Evolutionary conservation across 495 filamentous ascomycete genomes (phyloP).

Genomic region (Penicillium argentinense): DNA sequence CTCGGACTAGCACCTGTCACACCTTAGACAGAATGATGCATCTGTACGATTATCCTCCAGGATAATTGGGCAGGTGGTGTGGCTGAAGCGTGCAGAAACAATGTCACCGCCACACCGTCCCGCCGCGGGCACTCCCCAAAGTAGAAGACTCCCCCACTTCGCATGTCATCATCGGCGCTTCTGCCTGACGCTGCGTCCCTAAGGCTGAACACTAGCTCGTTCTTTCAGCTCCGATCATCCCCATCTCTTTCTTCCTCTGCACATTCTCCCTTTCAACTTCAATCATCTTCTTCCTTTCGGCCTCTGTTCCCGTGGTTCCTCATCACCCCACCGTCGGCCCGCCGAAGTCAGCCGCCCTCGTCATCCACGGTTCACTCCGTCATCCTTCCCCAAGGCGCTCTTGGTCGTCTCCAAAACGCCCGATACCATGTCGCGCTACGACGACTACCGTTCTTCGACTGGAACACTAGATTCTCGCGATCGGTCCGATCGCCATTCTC

Average conservation of each 20-base stretch:
- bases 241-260: neutral
- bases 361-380: constrained; percentile 32
- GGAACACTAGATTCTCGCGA: constrained; percentile 45
- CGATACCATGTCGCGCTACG: constrained; percentile 46
- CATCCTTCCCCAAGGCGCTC: constrained; percentile 1
- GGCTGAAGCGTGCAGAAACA: too few relatives aligned
- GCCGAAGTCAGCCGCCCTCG: constrained; percentile 32
- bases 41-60: too few relatives aligned
- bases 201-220: constrained; percentile 1
- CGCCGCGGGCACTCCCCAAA: too few relatives aligned
- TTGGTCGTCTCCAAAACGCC: constrained; percentile 8
- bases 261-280: neutral
- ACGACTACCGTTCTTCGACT: constrained; percentile 45
- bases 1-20: too few relatives aligned
- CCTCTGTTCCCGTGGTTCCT: neutral
- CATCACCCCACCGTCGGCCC: constrained; percentile 15
- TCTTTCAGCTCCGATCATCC: neutral
- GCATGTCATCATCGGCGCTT: constrained; percentile 1
- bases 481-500: constrained; percentile 43
- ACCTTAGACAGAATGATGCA: too few relatives aligned
- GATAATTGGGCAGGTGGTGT: too few relatives aligned
- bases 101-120: too few relatives aligned
- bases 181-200: constrained; percentile 2
- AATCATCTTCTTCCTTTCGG: neutral
- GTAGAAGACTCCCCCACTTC: neutral